Conservation (phyloP, 495 filamentous ascomycete genomes). For the Hypoxylon cercidicola region DNA sequence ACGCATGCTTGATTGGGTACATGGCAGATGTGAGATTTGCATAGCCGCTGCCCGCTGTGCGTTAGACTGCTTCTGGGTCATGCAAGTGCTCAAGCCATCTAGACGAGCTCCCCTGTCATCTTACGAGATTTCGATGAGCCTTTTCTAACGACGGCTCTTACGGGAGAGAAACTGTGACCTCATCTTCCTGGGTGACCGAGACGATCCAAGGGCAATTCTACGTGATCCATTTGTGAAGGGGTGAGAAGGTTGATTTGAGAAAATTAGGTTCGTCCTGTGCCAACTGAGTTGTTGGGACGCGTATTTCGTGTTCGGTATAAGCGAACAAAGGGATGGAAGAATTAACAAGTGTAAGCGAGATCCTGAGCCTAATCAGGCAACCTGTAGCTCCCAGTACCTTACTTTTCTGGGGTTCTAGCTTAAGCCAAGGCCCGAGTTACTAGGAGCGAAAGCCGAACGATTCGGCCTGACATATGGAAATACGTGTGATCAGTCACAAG, state of each 20-base stretch:
- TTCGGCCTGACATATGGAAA: constrained; percentile 14
- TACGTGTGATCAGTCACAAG: constrained; percentile 22
- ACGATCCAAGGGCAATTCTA: constrained; percentile 8
- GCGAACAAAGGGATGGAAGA: constrained; percentile 28
- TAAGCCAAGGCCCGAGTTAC: constrained; percentile 24
- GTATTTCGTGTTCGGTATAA: constrained; percentile 18
- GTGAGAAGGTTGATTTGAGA: constrained; percentile 4
- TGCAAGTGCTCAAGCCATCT: constrained; percentile 51
- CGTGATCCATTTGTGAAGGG: too few relatives aligned
- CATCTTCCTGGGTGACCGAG: constrained; percentile 4
- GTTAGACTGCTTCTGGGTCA: constrained; percentile 49
- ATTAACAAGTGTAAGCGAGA: constrained; percentile 34
- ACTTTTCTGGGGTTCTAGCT: constrained; percentile 25
- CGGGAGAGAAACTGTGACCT: constrained; percentile 1
- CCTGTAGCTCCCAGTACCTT: constrained; percentile 25
- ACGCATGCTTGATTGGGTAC: constrained; percentile 44
- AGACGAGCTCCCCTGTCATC: constrained; percentile 43
- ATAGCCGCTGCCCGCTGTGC: constrained; percentile 55
- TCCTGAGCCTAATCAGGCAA: constrained; percentile 35
- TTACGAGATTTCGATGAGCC: constrained; percentile 38
- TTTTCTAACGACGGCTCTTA: constrained; percentile 39
- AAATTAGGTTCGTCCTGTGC: constrained; percentile 23
- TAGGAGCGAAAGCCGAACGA: constrained; percentile 13
- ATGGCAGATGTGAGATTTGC: constrained; percentile 49
- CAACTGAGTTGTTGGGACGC: constrained; percentile 20